Conservation (phyloP, 306 rosid genomes). For the Pyrus communis region DNA sequence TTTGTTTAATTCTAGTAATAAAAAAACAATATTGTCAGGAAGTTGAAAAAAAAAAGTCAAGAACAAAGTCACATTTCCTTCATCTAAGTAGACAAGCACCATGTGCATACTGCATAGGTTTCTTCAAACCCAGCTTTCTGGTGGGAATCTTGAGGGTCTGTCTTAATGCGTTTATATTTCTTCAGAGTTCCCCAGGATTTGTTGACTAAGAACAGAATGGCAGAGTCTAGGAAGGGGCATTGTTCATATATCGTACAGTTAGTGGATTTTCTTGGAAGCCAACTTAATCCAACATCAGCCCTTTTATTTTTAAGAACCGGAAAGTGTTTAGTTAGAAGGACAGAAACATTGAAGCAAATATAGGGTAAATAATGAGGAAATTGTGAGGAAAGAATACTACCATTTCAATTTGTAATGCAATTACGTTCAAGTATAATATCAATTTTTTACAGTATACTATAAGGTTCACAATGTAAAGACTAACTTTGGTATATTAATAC, state of each 20-base stretch:
- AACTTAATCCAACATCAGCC: too few species aligned
- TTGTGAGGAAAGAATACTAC: too few species aligned
- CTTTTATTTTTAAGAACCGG: too few species aligned
- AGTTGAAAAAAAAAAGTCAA: slow-evolving; percentile 1
- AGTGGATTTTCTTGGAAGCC: too few species aligned
- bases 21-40: background rate
- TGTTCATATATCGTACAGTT: background rate
- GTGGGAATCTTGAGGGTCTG: background rate
- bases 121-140: slow-evolving; percentile 1
- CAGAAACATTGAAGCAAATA: too few species aligned
- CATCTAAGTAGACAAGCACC: slow-evolving; percentile 3
- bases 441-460: too few species aligned
- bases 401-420: too few species aligned
- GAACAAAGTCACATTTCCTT: slow-evolving; percentile 1
- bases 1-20: background rate
- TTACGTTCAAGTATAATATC: too few species aligned
- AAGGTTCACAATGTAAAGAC: too few species aligned
- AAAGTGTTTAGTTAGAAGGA: too few species aligned
- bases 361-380: too few species aligned
- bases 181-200: background rate
- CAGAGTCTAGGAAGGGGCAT: background rate
- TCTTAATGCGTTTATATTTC: background rate
- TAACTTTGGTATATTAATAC: too few species aligned
- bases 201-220: background rate
- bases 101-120: slow-evolving; percentile 17